phyloP scores from a whole-genome alignment of 345 rosid species.

The Bretschneidera sinensis region DNA sequence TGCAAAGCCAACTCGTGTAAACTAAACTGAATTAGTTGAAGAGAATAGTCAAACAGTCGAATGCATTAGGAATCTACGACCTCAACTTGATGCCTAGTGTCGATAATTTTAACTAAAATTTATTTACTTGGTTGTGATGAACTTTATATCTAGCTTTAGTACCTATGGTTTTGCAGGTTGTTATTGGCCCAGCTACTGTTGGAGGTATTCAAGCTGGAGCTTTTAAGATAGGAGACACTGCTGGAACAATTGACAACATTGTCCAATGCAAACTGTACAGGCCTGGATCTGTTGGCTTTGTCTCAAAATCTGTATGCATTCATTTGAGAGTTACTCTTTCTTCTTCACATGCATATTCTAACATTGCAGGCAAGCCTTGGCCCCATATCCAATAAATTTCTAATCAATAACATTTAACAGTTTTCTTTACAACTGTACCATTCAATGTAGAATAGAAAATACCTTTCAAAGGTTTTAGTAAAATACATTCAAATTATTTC shows the following conservation, averaged over 20 bases:
- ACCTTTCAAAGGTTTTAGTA: no score
- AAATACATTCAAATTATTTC: no score
- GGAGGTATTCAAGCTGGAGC: constrained; percentile 99
- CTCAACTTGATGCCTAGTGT: not conserved
- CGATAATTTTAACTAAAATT: not conserved
- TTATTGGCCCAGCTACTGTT: constrained; percentile 97
- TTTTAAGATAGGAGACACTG: constrained; percentile 98
- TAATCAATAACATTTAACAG: no score
- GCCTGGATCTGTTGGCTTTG: constrained; percentile 98
- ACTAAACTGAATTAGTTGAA: constrained; percentile 1
- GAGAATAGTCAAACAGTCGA: no score
- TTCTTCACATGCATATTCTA: not conserved
- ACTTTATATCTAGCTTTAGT: constrained; percentile 10
- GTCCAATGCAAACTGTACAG: constrained; percentile 89
- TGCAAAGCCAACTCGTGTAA: not conserved
- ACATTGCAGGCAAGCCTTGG: not conserved
- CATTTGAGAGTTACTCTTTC: constrained; percentile 6
- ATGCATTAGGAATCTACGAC: not conserved
- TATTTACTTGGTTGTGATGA: constrained; percentile 1
- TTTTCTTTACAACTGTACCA: no score
- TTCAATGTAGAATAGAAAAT: no score
- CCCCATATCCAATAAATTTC: not conserved
- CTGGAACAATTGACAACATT: constrained; percentile 94
- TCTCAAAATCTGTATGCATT: constrained; percentile 85
- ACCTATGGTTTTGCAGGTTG: constrained; percentile 56